These are phyloP conservation scores for Lophiotrema nucula DNA, from an alignment of 495 filamentous ascomycete species.

Conservation along the genomic window DNA sequence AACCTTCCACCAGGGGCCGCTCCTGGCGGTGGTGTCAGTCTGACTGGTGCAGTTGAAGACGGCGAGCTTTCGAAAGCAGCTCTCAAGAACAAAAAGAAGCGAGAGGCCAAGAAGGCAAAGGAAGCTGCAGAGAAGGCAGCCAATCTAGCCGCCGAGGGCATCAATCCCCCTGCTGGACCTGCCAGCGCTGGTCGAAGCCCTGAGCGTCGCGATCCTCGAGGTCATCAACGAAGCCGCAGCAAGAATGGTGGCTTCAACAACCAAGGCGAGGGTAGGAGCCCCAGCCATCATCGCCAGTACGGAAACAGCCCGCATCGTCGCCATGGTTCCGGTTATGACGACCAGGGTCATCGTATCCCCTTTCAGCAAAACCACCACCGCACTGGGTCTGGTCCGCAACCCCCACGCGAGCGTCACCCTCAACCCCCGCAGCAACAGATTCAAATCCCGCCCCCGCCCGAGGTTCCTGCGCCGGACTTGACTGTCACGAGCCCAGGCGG, in stretches of 20 bases:
- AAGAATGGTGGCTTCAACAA: conserved; percentile 44
- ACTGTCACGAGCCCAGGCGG: conserved; percentile 48
- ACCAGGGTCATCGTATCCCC: conserved; percentile 19
- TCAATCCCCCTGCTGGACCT: conserved; percentile 21
- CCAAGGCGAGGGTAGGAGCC: conserved; percentile 37
- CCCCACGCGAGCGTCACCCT: conserved; percentile 29
- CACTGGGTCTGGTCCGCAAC: conserved; percentile 16
- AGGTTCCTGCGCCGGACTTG: conserved; percentile 44
- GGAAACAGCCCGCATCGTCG: conserved; percentile 39
- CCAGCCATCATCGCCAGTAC: conserved; percentile 38
- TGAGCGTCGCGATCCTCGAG: conserved; percentile 55
- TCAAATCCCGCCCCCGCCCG: conserved; percentile 12
- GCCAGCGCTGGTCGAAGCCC: conserved; percentile 56
- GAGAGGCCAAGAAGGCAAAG: conserved; percentile 91
- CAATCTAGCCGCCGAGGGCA: conserved; percentile 37
- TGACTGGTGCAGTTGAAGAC: conserved; percentile 57
- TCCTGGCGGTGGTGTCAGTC: conserved; percentile 67
- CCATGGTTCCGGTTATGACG: conserved; percentile 25
- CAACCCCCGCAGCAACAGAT: conserved; percentile 5
- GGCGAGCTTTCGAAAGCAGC: conserved; percentile 79
- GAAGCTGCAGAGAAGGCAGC: conserved; percentile 61
- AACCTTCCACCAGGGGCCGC: conserved; percentile 65
- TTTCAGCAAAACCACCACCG: conserved; percentile 20
- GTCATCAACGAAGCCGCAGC: conserved; percentile 59
- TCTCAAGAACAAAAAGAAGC: conserved; percentile 98